Base-by-base conservation (phyloP, 768 basidiomycete species). In the Amanita rubescens region DNA sequence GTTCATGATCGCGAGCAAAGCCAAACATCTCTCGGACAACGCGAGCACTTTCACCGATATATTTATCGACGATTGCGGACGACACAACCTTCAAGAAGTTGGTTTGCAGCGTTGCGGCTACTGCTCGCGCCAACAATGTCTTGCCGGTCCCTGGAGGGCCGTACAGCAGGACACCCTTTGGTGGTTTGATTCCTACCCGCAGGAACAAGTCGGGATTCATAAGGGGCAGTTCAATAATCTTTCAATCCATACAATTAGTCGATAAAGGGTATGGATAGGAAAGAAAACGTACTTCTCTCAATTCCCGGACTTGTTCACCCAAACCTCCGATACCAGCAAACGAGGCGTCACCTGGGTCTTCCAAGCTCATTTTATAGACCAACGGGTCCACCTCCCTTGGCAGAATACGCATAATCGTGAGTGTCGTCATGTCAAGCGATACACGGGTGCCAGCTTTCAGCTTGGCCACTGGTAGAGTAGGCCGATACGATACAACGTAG, bases 71-170 rank as follows among this genome's bases (percentile, higher is more conserved):
- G 61, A 99, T 97, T 14, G 96, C 96, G 20, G 93, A 96, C 2
- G 94, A 94, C 46, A 98, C 96, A 50, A 99, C 95, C 69, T 98
- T 98, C 45, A 98, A 81, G 76, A 99, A 98, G 67, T 98, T 97
- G 53, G 94, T 97, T 61, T 90, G 80, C 24, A 95, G 78, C 3
- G 89, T 95, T 15, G 93, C 93, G n/a, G 95, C 95, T 9, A 95
- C 93, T 0, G 95, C 95, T 56, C 94, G 78, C 2, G 95, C 95
- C 17, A 97, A 81, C 3, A 97, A 79, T 0, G 94, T 98, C 73
- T 98, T 98, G 15, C 94, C 94, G 2, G 95, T 97, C 52, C 94
- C 94, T 1, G 94, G 94, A 19, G 95, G 95, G 0, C 95, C 95
- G 61, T 96, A 97, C 10, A 98, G 78, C 33, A 98, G 79, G 7